Percentiles rank a stretch among this genome's conserved stretches.
phyloP scores from a whole-genome alignment of 2,329 filamentous ascomycete species.

The Verticillium alfalfae region DNA sequence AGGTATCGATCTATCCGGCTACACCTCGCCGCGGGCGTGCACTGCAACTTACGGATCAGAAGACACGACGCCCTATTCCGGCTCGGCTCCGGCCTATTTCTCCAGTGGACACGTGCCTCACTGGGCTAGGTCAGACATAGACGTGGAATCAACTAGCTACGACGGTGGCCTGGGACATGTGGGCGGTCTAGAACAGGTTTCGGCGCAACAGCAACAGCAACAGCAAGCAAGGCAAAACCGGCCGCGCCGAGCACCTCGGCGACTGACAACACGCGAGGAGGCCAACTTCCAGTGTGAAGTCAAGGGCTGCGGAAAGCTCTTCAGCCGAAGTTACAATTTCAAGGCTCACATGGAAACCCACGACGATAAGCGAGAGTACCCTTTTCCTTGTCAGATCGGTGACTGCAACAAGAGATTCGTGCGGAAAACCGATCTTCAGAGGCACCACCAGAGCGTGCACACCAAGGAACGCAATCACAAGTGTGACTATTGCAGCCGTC shows the following conservation, averaged over 20 bases:
- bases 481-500: constrained; percentile 65
- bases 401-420: constrained; percentile 74
- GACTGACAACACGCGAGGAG: constrained; percentile 60
- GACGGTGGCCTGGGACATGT: neutral
- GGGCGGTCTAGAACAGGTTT: neutral
- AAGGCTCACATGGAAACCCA: constrained; percentile 84
- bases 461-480: constrained; percentile 64
- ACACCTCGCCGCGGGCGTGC: constrained; percentile 32
- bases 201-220: constrained; percentile 6
- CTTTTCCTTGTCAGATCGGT: constrained; percentile 59
- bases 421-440: constrained; percentile 71
- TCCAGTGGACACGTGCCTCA: constrained; percentile 14
- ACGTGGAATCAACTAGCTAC: constrained; percentile 9
- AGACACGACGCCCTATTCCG: constrained; percentile 1
- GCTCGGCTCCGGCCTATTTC: constrained; percentile 5
- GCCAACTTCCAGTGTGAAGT: constrained; percentile 66
- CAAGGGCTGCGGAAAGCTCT: constrained; percentile 68
- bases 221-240: constrained; percentile 16
- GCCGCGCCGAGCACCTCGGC: constrained; percentile 35
- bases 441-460: constrained; percentile 63
- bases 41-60: constrained; percentile 22
- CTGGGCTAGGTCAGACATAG: constrained; percentile 34
- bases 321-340: constrained; percentile 81
- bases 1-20: constrained; percentile 29
- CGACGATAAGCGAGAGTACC: constrained; percentile 65